These are phyloP conservation scores for Antitrichia curtipendula DNA, from an alignment of 225 moss, liverwort and hornwort species.

Conservation along the genomic window DNA sequence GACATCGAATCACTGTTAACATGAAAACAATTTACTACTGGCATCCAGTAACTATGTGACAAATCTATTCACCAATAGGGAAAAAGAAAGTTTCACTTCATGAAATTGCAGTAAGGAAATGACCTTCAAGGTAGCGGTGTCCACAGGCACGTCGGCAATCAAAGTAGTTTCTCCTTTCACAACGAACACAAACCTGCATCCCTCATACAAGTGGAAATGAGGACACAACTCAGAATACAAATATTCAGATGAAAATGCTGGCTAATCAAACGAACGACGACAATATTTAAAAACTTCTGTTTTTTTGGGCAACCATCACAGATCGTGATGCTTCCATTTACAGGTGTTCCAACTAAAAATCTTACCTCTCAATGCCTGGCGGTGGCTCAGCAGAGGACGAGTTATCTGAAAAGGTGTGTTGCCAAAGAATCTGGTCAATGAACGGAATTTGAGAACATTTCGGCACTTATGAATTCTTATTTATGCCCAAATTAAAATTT, in stretches of 20 bases:
- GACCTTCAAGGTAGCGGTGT: constrained; percentile 22
- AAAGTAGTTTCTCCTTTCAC: constrained; percentile 62
- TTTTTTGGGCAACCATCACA: neutral
- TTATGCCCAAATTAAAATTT: neutral
- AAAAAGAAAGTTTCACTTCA: neutral
- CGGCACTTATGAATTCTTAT: neutral
- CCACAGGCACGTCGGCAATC: neutral
- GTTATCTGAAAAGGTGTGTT: constrained; percentile 44
- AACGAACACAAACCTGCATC: constrained; percentile 78
- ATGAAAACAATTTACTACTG: neutral
- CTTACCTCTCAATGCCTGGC: constrained; percentile 66
- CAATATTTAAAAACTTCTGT: neutral
- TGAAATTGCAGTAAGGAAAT: neutral
- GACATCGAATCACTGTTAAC: neutral
- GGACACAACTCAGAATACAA: neutral
- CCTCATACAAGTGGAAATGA: neutral
- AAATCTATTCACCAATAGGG: neutral
- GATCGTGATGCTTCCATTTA: neutral
- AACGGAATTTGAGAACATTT: neutral
- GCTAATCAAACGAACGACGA: neutral
- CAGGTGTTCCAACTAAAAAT: neutral
- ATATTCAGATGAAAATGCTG: neutral
- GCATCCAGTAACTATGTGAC: neutral
- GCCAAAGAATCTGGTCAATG: neutral
- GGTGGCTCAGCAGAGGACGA: constrained; percentile 63